Percentiles rank a stretch among this genome's conserved stretches.
Evolutionary conservation across 225 moss, liverwort and hornwort genomes (phyloP).

Genomic region (Ulota crispa): DNA sequence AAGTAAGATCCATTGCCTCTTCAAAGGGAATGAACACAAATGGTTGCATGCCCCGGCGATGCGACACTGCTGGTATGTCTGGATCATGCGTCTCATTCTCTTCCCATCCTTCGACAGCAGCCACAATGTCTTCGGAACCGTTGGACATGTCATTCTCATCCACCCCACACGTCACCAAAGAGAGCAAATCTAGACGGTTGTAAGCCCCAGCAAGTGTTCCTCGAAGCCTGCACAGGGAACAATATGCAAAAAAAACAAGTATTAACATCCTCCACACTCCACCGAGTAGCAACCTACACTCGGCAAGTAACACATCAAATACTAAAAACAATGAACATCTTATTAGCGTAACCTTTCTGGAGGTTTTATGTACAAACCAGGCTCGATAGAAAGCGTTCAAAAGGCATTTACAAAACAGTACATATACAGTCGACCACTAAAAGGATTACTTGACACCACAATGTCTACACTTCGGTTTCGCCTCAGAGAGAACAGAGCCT

Average conservation of each 20-base stretch:
- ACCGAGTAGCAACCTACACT: background rate
- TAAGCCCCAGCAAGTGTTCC: slow-evolving; percentile 83
- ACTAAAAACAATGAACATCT: background rate
- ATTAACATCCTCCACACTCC: background rate
- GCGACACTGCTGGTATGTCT: slow-evolving; percentile 89
- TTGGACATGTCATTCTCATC: slow-evolving; percentile 57
- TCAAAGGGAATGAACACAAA: slow-evolving; percentile 95
- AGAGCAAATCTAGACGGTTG: slow-evolving; percentile 79
- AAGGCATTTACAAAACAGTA: background rate
- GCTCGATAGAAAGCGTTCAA: background rate
- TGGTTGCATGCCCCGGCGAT: slow-evolving; percentile 78
- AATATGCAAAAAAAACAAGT: background rate
- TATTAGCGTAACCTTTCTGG: background rate
- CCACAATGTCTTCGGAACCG: slow-evolving; percentile 61
- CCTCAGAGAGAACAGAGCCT: background rate
- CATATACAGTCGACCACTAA: background rate
- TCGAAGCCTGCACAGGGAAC: slow-evolving; percentile 59
- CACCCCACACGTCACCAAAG: slow-evolving; percentile 84
- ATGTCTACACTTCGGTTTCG: background rate
- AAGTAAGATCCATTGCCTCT: slow-evolving; percentile 51
- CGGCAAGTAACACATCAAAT: background rate
- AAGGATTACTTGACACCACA: background rate
- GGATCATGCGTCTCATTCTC: slow-evolving; percentile 91
- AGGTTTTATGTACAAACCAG: background rate
- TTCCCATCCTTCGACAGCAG: slow-evolving; percentile 74